Conservation (phyloP, 106 monocot genomes). For the Acorus calamus region DNA sequence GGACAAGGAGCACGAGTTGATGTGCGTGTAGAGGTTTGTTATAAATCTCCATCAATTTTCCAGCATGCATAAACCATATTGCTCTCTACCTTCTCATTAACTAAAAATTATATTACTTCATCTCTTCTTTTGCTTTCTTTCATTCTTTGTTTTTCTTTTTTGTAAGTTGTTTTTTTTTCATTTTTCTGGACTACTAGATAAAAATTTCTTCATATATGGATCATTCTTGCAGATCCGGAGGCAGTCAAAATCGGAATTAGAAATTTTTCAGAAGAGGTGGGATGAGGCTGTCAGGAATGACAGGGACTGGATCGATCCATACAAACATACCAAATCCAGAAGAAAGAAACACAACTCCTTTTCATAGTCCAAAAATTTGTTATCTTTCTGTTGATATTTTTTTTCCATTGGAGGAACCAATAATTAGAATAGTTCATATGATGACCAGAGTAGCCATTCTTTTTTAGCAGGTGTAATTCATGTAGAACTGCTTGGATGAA, state of each 20-base stretch:
- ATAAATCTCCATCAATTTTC: not conserved
- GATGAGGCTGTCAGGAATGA: conserved; percentile 41
- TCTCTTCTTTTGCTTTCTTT: not conserved
- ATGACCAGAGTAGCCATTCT: too few species aligned
- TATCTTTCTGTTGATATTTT: too few species aligned
- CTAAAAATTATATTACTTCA: too few species aligned
- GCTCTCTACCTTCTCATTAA: too few species aligned
- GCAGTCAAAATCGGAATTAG: conserved; percentile 38
- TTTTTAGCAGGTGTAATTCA: too few species aligned
- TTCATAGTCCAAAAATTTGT: too few species aligned
- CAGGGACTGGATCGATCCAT: conserved; percentile 55
- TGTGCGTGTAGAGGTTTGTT: conserved; percentile 19
- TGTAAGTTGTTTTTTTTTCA: not conserved
- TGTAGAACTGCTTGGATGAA: too few species aligned
- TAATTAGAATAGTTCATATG: too few species aligned
- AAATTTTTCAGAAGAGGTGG: conserved; percentile 52
- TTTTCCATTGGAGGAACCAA: too few species aligned
- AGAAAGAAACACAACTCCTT: too few species aligned
- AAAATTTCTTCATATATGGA: too few species aligned
- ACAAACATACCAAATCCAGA: not conserved
- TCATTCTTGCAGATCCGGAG: conserved; percentile 35
- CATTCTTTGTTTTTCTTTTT: not conserved
- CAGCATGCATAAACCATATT: too few species aligned
- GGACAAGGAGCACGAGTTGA: conserved; percentile 7
- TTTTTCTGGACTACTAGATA: not conserved